phyloP scores from a whole-genome alignment of 2,329 filamentous ascomycete species.

The Sarocladium oryzae region DNA sequence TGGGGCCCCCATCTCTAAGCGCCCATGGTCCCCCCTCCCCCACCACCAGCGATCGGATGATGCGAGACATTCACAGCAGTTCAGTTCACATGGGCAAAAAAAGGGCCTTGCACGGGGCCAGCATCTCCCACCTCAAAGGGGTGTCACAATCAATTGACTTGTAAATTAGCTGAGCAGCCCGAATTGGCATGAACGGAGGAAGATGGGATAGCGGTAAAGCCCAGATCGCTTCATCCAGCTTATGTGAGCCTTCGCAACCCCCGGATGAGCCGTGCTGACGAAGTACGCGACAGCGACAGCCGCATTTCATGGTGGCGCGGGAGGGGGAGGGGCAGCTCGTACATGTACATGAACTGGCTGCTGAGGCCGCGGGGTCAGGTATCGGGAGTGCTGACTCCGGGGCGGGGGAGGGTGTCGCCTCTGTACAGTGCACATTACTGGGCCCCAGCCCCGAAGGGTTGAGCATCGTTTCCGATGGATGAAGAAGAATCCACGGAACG shows the following conservation, averaged over 20 bases:
- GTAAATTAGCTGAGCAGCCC: neutral
- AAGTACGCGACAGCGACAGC: neutral
- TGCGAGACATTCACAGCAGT: slow-evolving; percentile 7
- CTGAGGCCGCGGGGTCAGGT: neutral
- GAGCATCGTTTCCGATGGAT: neutral
- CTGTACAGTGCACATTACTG: neutral
- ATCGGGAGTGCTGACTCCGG: neutral
- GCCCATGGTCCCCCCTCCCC: neutral
- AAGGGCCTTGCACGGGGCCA: neutral
- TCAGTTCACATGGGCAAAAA: slow-evolving; percentile 8
- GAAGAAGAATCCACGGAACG: neutral
- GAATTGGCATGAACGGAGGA: neutral
- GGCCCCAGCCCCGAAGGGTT: too few species aligned
- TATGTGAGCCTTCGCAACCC: neutral
- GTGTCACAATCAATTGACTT: neutral
- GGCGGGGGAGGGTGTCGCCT: neutral
- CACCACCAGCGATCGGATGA: neutral
- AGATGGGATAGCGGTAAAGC: neutral
- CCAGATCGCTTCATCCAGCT: neutral
- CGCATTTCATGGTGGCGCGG: neutral
- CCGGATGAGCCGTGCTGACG: slow-evolving; percentile 3
- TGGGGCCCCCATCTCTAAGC: neutral
- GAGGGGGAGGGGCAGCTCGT: neutral
- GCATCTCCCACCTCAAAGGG: neutral
- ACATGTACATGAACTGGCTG: neutral